These are phyloP conservation scores for Trichosporon sp. DNA, from an alignment of 1,284 basidiomycete genomes.

Conservation along the genomic window DNA sequence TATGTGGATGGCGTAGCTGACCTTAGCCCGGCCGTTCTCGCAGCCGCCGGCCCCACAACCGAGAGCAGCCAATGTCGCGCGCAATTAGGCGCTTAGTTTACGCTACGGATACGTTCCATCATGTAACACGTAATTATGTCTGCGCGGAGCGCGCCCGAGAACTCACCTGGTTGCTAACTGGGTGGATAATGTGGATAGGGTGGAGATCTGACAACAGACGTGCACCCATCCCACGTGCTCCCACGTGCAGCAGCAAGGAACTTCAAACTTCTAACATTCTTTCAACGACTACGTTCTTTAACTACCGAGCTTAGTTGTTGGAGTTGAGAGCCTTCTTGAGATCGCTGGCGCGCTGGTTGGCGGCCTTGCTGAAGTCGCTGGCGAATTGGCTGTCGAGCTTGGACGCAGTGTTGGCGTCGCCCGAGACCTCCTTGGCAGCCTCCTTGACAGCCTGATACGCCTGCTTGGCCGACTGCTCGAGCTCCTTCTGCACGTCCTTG, in stretches of 20 bases:
- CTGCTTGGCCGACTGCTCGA: not conserved
- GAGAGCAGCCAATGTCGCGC: slow-evolving; percentile 15
- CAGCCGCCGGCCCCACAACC: slow-evolving; percentile 16
- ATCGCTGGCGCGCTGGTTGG: not conserved
- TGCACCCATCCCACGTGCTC: too few relatives aligned
- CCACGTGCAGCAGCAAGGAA: not conserved
- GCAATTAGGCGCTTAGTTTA: slow-evolving; percentile 14
- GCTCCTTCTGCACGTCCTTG: slow-evolving; percentile 9
- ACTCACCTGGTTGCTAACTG: not conserved
- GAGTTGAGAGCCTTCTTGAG: not conserved
- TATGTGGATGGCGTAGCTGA: slow-evolving; percentile 1
- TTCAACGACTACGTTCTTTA: not conserved
- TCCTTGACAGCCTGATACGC: not conserved
- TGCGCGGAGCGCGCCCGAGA: not conserved
- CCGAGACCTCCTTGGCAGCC: not conserved
- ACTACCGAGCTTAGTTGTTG: not conserved
- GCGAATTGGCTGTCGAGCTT: not conserved
- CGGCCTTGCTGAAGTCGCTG: not conserved
- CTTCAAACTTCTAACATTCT: not conserved
- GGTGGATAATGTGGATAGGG: not conserved
- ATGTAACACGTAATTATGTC: slow-evolving; percentile 17
- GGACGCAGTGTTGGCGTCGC: not conserved
- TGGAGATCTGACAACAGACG: not conserved
- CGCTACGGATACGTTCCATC: slow-evolving; percentile 5
- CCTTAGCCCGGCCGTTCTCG: slow-evolving; percentile 13